These are phyloP conservation scores for Exidia glandulosa DNA, from an alignment of 768 basidiomycete species.

Conservation along the genomic window DNA sequence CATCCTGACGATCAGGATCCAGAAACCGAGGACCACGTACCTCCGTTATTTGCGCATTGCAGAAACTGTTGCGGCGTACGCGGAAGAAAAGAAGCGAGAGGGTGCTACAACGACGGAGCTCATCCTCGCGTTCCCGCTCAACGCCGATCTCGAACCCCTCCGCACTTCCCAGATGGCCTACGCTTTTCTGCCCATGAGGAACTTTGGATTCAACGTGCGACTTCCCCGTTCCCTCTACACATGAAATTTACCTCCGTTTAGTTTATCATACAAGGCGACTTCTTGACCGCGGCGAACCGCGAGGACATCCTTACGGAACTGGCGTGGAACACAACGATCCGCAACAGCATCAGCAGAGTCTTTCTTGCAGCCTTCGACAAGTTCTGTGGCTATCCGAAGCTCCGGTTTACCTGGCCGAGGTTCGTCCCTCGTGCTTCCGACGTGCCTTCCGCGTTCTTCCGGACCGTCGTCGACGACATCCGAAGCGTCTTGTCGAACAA, in stretches of 20 bases:
- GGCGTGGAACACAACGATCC: conserved; percentile 15
- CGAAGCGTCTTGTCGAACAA: background rate
- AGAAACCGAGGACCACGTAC: background rate
- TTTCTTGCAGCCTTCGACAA: no score
- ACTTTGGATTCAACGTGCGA: conserved; percentile 11
- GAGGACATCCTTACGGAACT: conserved; percentile 16
- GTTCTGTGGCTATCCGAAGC: conserved; percentile 12
- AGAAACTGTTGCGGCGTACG: background rate
- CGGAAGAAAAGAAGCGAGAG: conserved; percentile 9
- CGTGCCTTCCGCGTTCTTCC: conserved; percentile 11
- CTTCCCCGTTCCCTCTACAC: background rate
- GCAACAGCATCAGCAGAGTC: conserved; percentile 10
- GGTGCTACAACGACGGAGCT: conserved; percentile 11
- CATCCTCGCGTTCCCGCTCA: conserved; percentile 15
- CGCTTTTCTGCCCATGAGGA: conserved; percentile 15
- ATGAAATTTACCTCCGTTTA: background rate
- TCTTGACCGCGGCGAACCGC: conserved; percentile 17
- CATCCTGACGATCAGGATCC: background rate
- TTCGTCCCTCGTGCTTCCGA: conserved; percentile 10
- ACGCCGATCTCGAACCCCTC: conserved; percentile 5
- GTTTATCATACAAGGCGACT: conserved; percentile 21
- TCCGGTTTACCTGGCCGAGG: conserved; percentile 15
- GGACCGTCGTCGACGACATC: conserved; percentile 1
- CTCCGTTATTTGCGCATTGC: background rate
- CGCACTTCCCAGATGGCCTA: conserved; percentile 10